Percentiles rank a stretch among this genome's conserved stretches.
Evolutionary conservation across 2,329 filamentous ascomycete species (phyloP).

Genomic region (Aureobasidium mangrovei): DNA sequence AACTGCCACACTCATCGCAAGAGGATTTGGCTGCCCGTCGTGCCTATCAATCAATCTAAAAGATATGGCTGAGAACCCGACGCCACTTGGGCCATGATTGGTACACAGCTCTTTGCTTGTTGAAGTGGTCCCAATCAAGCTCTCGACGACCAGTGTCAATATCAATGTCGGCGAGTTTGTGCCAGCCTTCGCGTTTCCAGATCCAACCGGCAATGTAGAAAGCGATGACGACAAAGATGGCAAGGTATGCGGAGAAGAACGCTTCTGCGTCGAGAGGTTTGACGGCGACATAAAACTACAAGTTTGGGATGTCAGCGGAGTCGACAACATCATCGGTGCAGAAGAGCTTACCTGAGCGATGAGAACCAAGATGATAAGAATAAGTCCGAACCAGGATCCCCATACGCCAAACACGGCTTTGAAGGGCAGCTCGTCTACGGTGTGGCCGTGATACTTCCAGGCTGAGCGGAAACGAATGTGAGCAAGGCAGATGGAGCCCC

Average conservation of each 20-base stretch:
- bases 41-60: too few relatives aligned
- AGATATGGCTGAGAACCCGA: conserved; percentile 23
- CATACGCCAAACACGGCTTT: conserved; percentile 65
- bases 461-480: conserved; percentile 58
- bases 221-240: conserved; percentile 43
- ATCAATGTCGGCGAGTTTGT: conserved; percentile 52
- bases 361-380: conserved; percentile 67
- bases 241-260: conserved; percentile 49
- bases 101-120: conserved; percentile 44
- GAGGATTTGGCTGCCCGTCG: too few relatives aligned
- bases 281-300: conserved; percentile 42
- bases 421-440: conserved; percentile 70
- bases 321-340: background rate
- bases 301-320: background rate
- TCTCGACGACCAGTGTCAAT: conserved; percentile 57
- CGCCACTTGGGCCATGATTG: conserved; percentile 46
- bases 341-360: conserved; percentile 50
- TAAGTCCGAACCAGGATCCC: conserved; percentile 73
- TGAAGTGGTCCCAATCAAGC: conserved; percentile 57
- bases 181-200: conserved; percentile 58
- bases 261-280: conserved; percentile 35
- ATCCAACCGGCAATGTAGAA: conserved; percentile 49
- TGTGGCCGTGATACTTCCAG: conserved; percentile 53
- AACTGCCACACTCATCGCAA: too few relatives aligned
- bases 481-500: conserved; percentile 58